Percentiles rank a stretch among this genome's conserved stretches.
Evolutionary conservation across 2,329 filamentous ascomycete species (phyloP).

Genomic region (Eurotiales sp.): DNA sequence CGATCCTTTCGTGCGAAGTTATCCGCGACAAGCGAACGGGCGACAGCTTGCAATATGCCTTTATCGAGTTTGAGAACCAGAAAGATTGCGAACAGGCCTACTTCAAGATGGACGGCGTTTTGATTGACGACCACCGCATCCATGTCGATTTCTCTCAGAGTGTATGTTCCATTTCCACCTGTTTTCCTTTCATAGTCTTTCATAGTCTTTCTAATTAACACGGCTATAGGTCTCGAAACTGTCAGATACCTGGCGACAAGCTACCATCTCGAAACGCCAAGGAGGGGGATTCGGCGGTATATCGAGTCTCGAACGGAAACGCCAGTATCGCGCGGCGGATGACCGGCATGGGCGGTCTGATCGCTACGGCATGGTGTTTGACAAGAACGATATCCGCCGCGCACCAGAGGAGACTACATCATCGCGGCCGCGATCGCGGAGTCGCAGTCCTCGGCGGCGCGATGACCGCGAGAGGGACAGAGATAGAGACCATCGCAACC

Average conservation of each 20-base stretch:
- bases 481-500: slow-evolving; percentile 22
- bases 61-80: slow-evolving; percentile 94
- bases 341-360: slow-evolving; percentile 41
- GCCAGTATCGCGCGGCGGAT: slow-evolving; percentile 76
- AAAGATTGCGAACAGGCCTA: slow-evolving; percentile 91
- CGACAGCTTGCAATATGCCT: slow-evolving; percentile 94
- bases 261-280: slow-evolving; percentile 75
- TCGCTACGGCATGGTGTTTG: slow-evolving; percentile 77
- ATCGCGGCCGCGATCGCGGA: slow-evolving; percentile 26
- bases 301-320: slow-evolving; percentile 78
- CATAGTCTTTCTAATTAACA: slow-evolving; percentile 20
- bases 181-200: neutral
- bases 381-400: slow-evolving; percentile 63
- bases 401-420: slow-evolving; percentile 21
- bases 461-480: slow-evolving; percentile 40
- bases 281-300: slow-evolving; percentile 88
- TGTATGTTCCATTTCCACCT: slow-evolving; percentile 57
- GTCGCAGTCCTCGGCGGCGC: slow-evolving; percentile 41
- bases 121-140: slow-evolving; percentile 96
- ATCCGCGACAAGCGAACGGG: slow-evolving; percentile 91
- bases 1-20: slow-evolving; percentile 91
- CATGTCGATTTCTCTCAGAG: slow-evolving; percentile 99
- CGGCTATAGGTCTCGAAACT: slow-evolving; percentile 61
- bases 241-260: slow-evolving; percentile 82
- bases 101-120: slow-evolving; percentile 96